These are phyloP conservation scores for Boletus vinaceobasis DNA, from an alignment of 768 basidiomycete genomes.

Conservation along the genomic window DNA sequence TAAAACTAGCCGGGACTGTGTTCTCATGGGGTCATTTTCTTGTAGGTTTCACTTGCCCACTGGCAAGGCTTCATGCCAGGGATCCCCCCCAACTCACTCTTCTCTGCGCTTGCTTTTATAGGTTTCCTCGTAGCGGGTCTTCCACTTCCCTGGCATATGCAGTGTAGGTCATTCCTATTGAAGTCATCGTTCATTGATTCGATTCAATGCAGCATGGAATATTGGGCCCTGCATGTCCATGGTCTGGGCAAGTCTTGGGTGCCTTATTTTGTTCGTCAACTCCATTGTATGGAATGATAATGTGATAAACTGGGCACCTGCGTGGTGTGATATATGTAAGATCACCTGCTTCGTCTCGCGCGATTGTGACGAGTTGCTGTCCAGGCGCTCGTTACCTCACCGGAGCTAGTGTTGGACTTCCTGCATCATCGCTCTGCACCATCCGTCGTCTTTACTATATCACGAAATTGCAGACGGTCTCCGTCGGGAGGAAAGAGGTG, in stretches of 20 bases:
- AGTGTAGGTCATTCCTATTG: slow-evolving; percentile 19
- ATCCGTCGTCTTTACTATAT: slow-evolving; percentile 65
- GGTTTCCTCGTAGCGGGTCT: slow-evolving; percentile 38
- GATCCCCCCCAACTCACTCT: slow-evolving; percentile 2
- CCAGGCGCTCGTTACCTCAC: slow-evolving; percentile 46
- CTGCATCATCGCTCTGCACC: slow-evolving; percentile 54
- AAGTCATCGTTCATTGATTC: background rate
- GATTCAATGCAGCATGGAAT: slow-evolving; percentile 24
- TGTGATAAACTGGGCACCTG: slow-evolving; percentile 32
- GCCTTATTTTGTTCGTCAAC: slow-evolving; percentile 34
- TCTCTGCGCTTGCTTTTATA: slow-evolving; percentile 29
- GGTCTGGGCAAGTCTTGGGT: slow-evolving; percentile 30
- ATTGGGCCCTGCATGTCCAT: slow-evolving; percentile 33
- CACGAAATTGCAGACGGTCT: slow-evolving; percentile 12
- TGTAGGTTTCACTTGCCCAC: background rate
- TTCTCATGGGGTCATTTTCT: background rate
- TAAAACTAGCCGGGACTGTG: background rate
- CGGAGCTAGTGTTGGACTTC: slow-evolving; percentile 39
- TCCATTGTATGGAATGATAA: slow-evolving; percentile 38
- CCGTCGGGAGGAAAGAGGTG: slow-evolving; percentile 27
- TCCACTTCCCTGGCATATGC: slow-evolving; percentile 53
- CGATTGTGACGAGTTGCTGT: background rate
- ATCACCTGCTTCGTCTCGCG: background rate
- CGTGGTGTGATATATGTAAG: slow-evolving; percentile 57
- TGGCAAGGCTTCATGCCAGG: background rate